Base-by-base conservation (phyloP, 192 early-diverging fungal species). In the Backusella morwellensis region DNA sequence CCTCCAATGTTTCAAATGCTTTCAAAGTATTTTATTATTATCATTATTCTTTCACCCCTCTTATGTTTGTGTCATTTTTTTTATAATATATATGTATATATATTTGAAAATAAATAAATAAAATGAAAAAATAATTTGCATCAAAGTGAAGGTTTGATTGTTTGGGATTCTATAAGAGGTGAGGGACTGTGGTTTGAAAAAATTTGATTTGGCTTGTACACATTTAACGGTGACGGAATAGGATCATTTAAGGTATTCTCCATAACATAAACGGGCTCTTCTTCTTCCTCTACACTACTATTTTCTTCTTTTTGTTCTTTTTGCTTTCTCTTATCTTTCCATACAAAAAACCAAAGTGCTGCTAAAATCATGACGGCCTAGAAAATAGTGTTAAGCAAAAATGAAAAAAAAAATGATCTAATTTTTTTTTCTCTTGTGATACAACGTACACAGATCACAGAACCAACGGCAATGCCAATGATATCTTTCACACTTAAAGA, bases 1-100 rank as follows among this genome's bases (percentile, higher is more conserved):
- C 54, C 21, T 21, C 54, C 19, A 56, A 56, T 56, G 54, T 56
- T 56, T 56, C 54, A 54, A 54, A 54, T 54, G 50, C 47, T 19
- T 52, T 19, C 47, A 54, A 21, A 23, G 19, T 54, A 54, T 59
- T 59, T 59, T 63, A 12, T 29, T 21, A 2, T 59, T 63, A 12
- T 23, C 26, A 26, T 59, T 63, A 26, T 29, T 63, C 12, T 63
- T 63, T 63, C 23, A 14, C 23, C 4, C 15, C 6, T 9, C 35
- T 38, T 68, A 35, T 68, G 67, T 68, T 68, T 68, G 32, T 68
- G 17, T 21, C 29, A n/a, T 68, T 19, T 68, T 66, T 66, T 66
- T 17, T 41, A 23, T 38, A 70, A 32, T 32, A 32, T 32, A 35
- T 19, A 68, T 32, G 19, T 19, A 68, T 19, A 68, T 32, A 35